phyloP scores from a whole-genome alignment of 2,329 filamentous ascomycete species.

The Colletotrichum costaricense region DNA sequence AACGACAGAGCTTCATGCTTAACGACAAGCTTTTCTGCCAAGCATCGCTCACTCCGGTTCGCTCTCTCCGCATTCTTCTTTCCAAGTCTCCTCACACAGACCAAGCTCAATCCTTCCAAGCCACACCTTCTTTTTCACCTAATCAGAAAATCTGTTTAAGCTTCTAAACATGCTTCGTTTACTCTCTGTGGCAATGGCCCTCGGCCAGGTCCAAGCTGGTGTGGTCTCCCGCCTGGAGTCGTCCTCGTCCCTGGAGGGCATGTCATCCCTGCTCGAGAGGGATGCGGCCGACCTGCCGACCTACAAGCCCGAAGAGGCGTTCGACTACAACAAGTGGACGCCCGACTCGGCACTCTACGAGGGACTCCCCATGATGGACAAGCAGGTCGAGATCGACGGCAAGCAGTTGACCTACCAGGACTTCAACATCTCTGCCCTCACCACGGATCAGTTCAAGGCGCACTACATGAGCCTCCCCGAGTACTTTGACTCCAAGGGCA shows the following conservation, averaged over 20 bases:
- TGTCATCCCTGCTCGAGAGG: background rate
- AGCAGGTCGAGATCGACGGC: conserved; percentile 7
- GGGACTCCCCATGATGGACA: background rate
- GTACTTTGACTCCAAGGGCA: background rate
- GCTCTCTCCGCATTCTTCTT: background rate
- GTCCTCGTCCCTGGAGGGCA: background rate
- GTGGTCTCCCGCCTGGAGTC: background rate
- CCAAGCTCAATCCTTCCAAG: background rate
- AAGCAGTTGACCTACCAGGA: conserved; percentile 5
- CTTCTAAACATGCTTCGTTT: conserved; percentile 1
- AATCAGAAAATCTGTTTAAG: background rate
- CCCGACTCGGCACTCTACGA: background rate
- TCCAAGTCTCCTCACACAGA: background rate
- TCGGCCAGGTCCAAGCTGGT: background rate
- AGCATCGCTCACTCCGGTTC: background rate
- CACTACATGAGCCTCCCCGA: conserved; percentile 2
- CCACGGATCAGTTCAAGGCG: conserved; percentile 4
- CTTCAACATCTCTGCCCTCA: conserved; percentile 13
- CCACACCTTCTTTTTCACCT: no score
- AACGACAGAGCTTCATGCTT: conserved; percentile 4
- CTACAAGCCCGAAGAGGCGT: background rate
- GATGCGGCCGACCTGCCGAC: background rate
- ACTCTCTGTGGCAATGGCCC: conserved; percentile 4
- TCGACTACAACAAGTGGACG: background rate
- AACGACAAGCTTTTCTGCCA: background rate